These are phyloP conservation scores for Hypoxylon sp. DNA, from an alignment of 2,329 filamentous ascomycete genomes.

Conservation along the genomic window DNA sequence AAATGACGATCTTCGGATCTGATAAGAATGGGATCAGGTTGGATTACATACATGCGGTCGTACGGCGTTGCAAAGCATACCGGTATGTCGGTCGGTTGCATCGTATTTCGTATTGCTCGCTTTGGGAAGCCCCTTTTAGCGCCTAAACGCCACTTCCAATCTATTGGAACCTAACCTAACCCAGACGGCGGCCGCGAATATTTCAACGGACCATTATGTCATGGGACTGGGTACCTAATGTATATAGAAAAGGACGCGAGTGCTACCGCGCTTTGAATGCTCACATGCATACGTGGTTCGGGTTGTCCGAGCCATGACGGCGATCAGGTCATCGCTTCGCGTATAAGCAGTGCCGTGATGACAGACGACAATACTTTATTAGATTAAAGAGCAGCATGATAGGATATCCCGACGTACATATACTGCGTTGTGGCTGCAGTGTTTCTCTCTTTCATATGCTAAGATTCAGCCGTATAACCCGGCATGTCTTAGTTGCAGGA, in stretches of 20 bases:
- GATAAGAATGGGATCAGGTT: constrained; percentile 1
- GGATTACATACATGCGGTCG: neutral
- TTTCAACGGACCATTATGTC: neutral
- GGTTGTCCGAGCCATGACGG: neutral
- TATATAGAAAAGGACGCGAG: neutral
- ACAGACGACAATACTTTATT: neutral
- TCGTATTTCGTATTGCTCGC: constrained; percentile 43
- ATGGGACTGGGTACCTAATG: neutral
- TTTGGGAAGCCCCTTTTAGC: constrained; percentile 9
- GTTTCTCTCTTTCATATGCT: constrained; percentile 3
- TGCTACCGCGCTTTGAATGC: neutral
- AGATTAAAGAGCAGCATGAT: neutral
- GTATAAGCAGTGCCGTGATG: neutral
- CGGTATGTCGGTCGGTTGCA: constrained; percentile 7
- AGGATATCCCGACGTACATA: neutral
- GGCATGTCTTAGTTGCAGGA: constrained; percentile 2
- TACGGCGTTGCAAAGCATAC: neutral
- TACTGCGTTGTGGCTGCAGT: neutral
- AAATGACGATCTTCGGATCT: constrained; percentile 1
- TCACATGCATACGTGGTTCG: neutral
- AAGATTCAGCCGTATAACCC: constrained; percentile 16
- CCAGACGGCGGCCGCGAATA: neutral
- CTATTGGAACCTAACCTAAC: neutral
- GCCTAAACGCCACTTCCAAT: constrained; percentile 13
- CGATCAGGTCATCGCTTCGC: neutral